Evolutionary conservation across 148 eudicot species (phyloP), one percentile per base, ranked within the genome.

Genomic region (Bassia scoparia): DNA sequence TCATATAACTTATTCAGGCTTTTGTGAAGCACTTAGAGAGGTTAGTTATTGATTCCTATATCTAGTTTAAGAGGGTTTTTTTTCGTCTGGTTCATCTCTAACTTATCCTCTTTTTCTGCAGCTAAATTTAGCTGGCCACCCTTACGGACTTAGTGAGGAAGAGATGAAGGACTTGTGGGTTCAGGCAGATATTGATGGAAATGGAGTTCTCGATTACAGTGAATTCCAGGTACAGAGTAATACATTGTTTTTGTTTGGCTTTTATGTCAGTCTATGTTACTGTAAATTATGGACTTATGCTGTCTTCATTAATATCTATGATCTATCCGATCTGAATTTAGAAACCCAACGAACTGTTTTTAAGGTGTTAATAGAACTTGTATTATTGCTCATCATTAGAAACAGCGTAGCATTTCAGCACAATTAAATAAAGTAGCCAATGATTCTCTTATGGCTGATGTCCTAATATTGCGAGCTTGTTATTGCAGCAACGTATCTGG

Each of bases 201-300:
- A 92, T 83, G 99, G 97, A 35, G 83, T 85, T 72, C 84, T 96
- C 54, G 94, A 96, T 83, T 89, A 82, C 66, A 74, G 69, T 56
- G 96, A 96, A 82, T 96, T 96, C 72, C 91, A 88, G 97, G 97
- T 89, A 59, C n/a, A n/a, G n/a, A n/a, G n/a, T n/a, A n/a, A n/a
- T n/a, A n/a, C n/a, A n/a, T n/a, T n/a, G n/a, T n/a, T n/a, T n/a
- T n/a, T n/a, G n/a, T n/a, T n/a, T n/a, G n/a, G n/a, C n/a, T n/a
- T n/a, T n/a, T n/a, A n/a, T n/a, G n/a, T 10, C 2, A 20, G 2
- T 10, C 2, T 34, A 21, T 37, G 3, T 31, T 33, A 7, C 3
- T 61, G 33, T 61, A 59, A 14, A 21, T 52, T 21, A 26, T 17
- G 65, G 38, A 61, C 30, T 16, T 56, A 56, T 52, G n/a, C n/a